A percentile compares a stretch with the other conserved stretches of the same genome.
Conservation (phyloP, 805 yeast genomes). For the Zygosaccharomyces lentus region DNA sequence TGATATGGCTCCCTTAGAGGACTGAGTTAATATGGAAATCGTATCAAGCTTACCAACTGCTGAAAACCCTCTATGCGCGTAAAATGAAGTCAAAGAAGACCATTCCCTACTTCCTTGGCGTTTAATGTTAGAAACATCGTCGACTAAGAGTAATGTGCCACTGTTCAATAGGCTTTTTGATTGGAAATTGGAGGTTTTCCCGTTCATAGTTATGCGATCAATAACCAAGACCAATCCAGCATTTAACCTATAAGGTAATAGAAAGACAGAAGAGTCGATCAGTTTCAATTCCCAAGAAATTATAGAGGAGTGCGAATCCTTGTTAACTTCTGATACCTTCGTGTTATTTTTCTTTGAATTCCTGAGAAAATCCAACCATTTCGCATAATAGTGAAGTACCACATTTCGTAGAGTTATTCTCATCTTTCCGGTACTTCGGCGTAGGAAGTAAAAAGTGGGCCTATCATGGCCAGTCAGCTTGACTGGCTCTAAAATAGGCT, state of each 20-base stretch:
- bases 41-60: conserved; percentile 23
- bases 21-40: conserved; percentile 1
- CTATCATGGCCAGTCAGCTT: conserved; percentile 34
- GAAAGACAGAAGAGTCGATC: conserved; percentile 54
- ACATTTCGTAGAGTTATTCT: conserved; percentile 47
- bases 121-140: conserved; percentile 45
- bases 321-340: not conserved
- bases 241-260: conserved; percentile 63
- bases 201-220: conserved; percentile 49
- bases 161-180: conserved; percentile 47
- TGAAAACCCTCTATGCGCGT: conserved; percentile 28
- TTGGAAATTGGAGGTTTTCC: conserved; percentile 34
- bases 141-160: conserved; percentile 54
- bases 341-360: not conserved
- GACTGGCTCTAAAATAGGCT: conserved; percentile 35
- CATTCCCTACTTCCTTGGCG: conserved; percentile 17
- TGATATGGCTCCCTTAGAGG: conserved; percentile 35
- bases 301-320: conserved; percentile 1
- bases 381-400: conserved; percentile 53
- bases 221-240: conserved; percentile 47
- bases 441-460: conserved; percentile 42
- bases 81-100: conserved; percentile 16
- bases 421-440: conserved; percentile 34
- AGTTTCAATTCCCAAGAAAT: conserved; percentile 25
- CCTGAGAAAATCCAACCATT: conserved; percentile 43